Conservation (phyloP, 805 yeast genomes). For the Pichia nakasei region DNA sequence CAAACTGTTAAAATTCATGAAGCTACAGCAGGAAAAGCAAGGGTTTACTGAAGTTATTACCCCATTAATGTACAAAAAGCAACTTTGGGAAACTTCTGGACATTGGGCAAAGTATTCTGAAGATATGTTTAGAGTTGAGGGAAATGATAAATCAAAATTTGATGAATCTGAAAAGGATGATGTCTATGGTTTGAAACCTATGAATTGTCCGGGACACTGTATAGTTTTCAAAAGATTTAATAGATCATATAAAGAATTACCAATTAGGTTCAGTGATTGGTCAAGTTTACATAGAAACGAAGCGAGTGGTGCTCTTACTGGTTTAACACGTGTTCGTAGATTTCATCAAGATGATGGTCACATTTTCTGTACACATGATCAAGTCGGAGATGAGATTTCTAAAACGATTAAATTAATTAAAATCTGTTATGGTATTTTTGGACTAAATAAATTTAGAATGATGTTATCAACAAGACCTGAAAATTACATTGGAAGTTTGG, state of each 20-base stretch:
- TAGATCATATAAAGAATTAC: slow-evolving; percentile 78
- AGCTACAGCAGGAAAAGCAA: slow-evolving; percentile 65
- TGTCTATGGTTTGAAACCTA: slow-evolving; percentile 68
- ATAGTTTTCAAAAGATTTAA: slow-evolving; percentile 66
- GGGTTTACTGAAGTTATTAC: slow-evolving; percentile 91
- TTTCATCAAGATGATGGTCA: slow-evolving; percentile 99
- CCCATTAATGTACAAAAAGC: slow-evolving; percentile 76
- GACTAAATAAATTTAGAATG: slow-evolving; percentile 48
- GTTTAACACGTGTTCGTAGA: slow-evolving; percentile 85
- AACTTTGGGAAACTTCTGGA: slow-evolving; percentile 85
- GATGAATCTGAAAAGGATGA: slow-evolving; percentile 31
- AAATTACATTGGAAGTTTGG: slow-evolving; percentile 64
- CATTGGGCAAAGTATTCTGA: slow-evolving; percentile 94
- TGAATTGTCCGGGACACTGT: slow-evolving; percentile 58
- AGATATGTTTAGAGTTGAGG: slow-evolving; percentile 86
- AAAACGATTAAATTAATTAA: slow-evolving; percentile 66
- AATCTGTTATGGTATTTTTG: slow-evolving; percentile 64
- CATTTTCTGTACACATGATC: slow-evolving; percentile 77
- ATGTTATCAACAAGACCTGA: slow-evolving; percentile 84
- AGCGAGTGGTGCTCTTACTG: slow-evolving; percentile 87
- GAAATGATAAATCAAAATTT: slow-evolving; percentile 32
- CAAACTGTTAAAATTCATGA: slow-evolving; percentile 73
- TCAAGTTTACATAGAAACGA: slow-evolving; percentile 91
- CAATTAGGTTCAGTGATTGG: slow-evolving; percentile 79
- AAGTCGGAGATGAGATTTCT: slow-evolving; percentile 64